A percentile compares a stretch with the other conserved stretches of the same genome.
Conservation (phyloP, 805 yeast species). For the Metschnikowia kofuensis region DNA sequence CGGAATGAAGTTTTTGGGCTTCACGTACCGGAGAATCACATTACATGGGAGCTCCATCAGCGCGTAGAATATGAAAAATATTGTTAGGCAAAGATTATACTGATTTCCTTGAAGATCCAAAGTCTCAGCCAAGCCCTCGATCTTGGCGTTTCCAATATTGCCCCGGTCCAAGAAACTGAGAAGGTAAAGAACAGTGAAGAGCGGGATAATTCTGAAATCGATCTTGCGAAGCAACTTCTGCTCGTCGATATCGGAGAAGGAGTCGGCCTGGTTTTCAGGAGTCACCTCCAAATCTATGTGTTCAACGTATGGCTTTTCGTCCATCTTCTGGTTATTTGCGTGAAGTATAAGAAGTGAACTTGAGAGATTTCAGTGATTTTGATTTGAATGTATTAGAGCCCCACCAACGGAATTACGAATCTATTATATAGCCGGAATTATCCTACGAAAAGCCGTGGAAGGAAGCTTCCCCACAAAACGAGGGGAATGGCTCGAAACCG, state of each 20-base stretch:
- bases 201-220: conserved; percentile 68
- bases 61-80: conserved; percentile 71
- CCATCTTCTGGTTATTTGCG: not conserved
- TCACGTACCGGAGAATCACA: conserved; percentile 52
- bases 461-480: too few relatives aligned
- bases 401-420: too few relatives aligned
- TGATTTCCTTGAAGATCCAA: conserved; percentile 55
- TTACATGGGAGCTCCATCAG: conserved; percentile 65
- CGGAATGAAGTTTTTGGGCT: conserved; percentile 66
- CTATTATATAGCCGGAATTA: too few relatives aligned
- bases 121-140: conserved; percentile 62
- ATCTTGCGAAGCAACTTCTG: conserved; percentile 57
- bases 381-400: too few relatives aligned
- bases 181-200: conserved; percentile 70
- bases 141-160: conserved; percentile 76
- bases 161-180: conserved; percentile 79
- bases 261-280: not conserved
- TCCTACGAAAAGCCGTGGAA: too few relatives aligned
- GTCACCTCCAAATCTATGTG: not conserved
- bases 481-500: too few relatives aligned
- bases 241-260: conserved; percentile 41
- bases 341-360: not conserved
- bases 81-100: conserved; percentile 61
- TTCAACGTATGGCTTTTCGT: not conserved
- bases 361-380: too few relatives aligned